Percentiles rank a stretch among this genome's conserved stretches.
Evolutionary conservation across 176 grass and related monocot genomes (phyloP).

Genomic region (Microstegium vimineum): DNA sequence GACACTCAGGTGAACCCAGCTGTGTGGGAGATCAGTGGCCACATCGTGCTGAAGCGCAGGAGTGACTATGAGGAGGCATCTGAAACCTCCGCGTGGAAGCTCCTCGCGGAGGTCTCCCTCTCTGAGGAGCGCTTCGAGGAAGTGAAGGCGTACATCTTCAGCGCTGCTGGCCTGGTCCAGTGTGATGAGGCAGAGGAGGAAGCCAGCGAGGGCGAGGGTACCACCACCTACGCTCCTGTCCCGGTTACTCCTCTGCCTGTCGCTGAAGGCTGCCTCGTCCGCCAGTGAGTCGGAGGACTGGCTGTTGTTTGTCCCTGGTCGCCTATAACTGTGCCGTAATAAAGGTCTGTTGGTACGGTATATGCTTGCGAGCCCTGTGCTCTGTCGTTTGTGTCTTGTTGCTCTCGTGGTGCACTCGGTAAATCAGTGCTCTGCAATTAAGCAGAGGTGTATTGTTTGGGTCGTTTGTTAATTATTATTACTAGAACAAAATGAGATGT

Average conservation of each 20-base stretch:
- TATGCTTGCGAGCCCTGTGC: neutral
- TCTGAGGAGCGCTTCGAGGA: slow-evolving; percentile 88
- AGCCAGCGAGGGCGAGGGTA: slow-evolving; percentile 7
- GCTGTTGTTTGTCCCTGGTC: neutral
- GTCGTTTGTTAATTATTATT: neutral
- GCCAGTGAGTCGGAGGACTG: slow-evolving; percentile 41
- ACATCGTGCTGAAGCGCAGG: slow-evolving; percentile 89
- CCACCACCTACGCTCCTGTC: slow-evolving; percentile 16
- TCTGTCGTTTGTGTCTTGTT: slow-evolving; percentile 14
- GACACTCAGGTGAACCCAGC: slow-evolving; percentile 98
- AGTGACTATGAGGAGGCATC: slow-evolving; percentile 81
- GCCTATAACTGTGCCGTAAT: slow-evolving; percentile 27
- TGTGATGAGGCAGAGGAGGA: slow-evolving; percentile 15
- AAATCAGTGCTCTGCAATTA: slow-evolving; percentile 34
- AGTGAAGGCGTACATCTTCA: slow-evolving; percentile 81
- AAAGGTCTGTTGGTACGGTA: slow-evolving; percentile 25
- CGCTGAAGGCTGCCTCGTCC: slow-evolving; percentile 77
- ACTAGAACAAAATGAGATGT: slow-evolving; percentile 9
- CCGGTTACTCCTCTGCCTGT: slow-evolving; percentile 25
- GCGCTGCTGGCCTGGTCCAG: slow-evolving; percentile 56
- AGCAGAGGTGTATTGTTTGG: slow-evolving; percentile 18
- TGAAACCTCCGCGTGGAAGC: slow-evolving; percentile 74
- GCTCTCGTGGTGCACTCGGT: neutral
- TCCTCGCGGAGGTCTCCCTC: slow-evolving; percentile 85
- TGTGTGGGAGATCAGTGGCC: slow-evolving; percentile 97